A percentile compares a stretch with the other conserved stretches of the same genome.
Conservation (phyloP, 352 stramenopile genomes). For the Thraustochytrium sp. region DNA sequence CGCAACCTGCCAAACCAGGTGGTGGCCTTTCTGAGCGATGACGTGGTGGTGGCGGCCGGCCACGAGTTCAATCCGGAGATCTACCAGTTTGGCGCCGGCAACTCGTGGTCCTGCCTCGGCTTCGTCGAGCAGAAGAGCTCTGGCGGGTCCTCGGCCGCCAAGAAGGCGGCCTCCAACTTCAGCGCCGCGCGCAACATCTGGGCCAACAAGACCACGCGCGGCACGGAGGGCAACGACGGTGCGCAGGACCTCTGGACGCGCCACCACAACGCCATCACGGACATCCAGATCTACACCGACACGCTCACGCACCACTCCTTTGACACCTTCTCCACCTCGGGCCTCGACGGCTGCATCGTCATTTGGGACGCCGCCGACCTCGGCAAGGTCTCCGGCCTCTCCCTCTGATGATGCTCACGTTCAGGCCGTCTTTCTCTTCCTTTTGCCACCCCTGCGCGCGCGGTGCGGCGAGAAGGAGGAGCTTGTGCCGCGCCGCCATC, state of each 20-base stretch:
- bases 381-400: background rate
- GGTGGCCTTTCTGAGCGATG: slow-evolving; percentile 79
- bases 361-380: slow-evolving; percentile 44
- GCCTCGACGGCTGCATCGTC: slow-evolving; percentile 47
- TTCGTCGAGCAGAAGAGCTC: slow-evolving; percentile 42
- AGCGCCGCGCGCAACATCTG: slow-evolving; percentile 35
- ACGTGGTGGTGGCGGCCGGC: slow-evolving; percentile 71
- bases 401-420: background rate
- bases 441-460: background rate
- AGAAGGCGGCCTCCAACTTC: slow-evolving; percentile 35
- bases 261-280: slow-evolving; percentile 53
- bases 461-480: too few species aligned
- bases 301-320: background rate
- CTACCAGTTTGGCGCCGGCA: slow-evolving; percentile 58
- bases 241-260: slow-evolving; percentile 49
- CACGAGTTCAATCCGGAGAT: slow-evolving; percentile 85
- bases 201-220: slow-evolving; percentile 44
- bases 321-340: slow-evolving; percentile 45
- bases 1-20: slow-evolving; percentile 68
- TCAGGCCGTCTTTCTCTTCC: background rate
- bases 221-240: background rate
- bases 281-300: slow-evolving; percentile 29
- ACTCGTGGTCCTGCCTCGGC: slow-evolving; percentile 8
- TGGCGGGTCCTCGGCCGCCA: background rate
- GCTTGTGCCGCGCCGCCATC: too few species aligned